Conservation (phyloP, 257 asterid species). For the Ajuga chamaepitys region DNA sequence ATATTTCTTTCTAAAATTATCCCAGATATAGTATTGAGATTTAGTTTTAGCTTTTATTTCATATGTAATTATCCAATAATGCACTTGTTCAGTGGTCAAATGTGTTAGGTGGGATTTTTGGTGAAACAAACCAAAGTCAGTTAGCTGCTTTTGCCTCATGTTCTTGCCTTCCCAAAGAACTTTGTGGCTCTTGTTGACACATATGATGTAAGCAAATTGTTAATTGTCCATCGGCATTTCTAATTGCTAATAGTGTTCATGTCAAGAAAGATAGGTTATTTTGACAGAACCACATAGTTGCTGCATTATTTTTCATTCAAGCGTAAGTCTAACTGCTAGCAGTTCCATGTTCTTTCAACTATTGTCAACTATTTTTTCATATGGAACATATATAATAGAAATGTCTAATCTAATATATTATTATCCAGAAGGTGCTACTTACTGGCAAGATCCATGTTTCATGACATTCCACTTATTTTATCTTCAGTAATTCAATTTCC, state of each 20-base stretch:
- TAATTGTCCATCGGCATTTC: not conserved
- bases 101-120: slow-evolving; percentile 54
- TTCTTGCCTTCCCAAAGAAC: slow-evolving; percentile 79
- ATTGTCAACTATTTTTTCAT: not conserved
- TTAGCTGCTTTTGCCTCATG: slow-evolving; percentile 81
- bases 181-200: slow-evolving; percentile 95
- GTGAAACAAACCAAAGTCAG: slow-evolving; percentile 88
- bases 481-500: too few relatives aligned
- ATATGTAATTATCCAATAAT: slow-evolving; percentile 12
- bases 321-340: not conserved
- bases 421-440: too few relatives aligned
- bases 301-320: not conserved
- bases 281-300: not conserved
- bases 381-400: too few relatives aligned
- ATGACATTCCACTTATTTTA: too few relatives aligned
- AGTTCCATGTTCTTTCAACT: not conserved
- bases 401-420: too few relatives aligned
- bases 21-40: slow-evolving; percentile 7
- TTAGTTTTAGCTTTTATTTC: not conserved
- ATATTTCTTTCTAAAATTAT: too few relatives aligned
- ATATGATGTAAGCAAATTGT: slow-evolving; percentile 64
- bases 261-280: not conserved
- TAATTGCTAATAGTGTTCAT: not conserved
- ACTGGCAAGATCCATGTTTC: too few relatives aligned
- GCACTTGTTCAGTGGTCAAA: slow-evolving; percentile 33